A percentile compares a stretch with the other conserved stretches of the same genome.
Evolutionary conservation across 225 moss, liverwort and hornwort species (phyloP).

Genomic region (Straminergon stramineum): DNA sequence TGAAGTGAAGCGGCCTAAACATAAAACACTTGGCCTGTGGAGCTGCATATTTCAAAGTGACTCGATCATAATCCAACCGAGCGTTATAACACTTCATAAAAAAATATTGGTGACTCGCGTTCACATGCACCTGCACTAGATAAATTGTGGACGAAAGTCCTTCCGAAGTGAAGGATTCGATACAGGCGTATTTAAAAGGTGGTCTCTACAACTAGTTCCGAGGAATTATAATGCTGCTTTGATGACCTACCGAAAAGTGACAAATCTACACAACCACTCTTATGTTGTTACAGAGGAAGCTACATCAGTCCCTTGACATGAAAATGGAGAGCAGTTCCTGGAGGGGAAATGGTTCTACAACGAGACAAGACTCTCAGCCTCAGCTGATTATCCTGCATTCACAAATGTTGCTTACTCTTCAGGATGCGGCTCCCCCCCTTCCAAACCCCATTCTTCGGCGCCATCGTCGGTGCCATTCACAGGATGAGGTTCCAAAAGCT

Average conservation of each 20-base stretch:
- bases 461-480: constrained; percentile 37
- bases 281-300: not conserved
- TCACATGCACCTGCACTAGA: not conserved
- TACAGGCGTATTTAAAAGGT: constrained; percentile 8
- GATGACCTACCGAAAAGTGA: not conserved
- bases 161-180: not conserved
- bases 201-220: constrained; percentile 10
- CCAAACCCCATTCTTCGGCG: constrained; percentile 56
- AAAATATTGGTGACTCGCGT: not conserved
- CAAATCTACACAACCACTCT: constrained; percentile 4
- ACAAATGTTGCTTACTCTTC: constrained; percentile 18
- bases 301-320: not conserved
- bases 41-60: not conserved
- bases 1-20: not conserved
- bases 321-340: not conserved
- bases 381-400: not conserved
- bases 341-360: not conserved
- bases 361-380: not conserved
- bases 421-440: constrained; percentile 28
- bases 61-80: not conserved
- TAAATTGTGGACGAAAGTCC: not conserved
- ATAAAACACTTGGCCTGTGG: not conserved
- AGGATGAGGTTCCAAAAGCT: constrained; percentile 43
- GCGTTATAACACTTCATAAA: not conserved
- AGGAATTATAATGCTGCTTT: not conserved